Evolutionary conservation across 2,329 filamentous ascomycete genomes (phyloP).

Genomic region (Alternaria ethzedia): DNA sequence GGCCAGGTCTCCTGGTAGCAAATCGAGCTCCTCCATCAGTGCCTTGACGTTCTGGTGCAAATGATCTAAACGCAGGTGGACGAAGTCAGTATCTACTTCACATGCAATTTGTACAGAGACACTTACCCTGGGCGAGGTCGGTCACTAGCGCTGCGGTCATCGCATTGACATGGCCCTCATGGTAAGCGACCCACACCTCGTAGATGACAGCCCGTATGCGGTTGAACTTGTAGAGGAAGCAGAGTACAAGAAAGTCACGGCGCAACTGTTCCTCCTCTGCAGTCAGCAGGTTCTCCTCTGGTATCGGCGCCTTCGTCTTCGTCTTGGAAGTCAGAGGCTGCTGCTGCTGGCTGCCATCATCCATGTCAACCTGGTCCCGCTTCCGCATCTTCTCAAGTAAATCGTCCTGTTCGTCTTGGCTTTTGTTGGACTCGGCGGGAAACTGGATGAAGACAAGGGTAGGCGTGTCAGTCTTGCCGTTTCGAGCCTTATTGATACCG

Average conservation of each 20-base stretch:
- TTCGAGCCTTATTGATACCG: background rate
- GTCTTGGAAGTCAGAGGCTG: background rate
- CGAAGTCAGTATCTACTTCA: background rate
- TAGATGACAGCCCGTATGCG: constrained; percentile 15
- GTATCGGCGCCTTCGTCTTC: background rate
- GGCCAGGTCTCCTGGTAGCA: background rate
- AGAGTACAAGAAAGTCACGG: constrained; percentile 20
- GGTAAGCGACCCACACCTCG: constrained; percentile 17
- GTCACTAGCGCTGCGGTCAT: constrained; percentile 20
- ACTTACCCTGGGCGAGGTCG: constrained; percentile 16
- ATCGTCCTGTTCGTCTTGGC: background rate
- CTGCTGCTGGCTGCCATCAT: background rate
- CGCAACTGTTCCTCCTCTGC: constrained; percentile 15
- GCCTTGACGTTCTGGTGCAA: constrained; percentile 16
- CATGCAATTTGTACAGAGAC: background rate
- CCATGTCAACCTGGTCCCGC: background rate
- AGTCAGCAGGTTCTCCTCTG: background rate
- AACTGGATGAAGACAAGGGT: background rate
- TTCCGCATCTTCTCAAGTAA: background rate
- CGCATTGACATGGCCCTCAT: constrained; percentile 2
- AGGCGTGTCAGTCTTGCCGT: background rate
- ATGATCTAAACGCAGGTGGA: background rate
- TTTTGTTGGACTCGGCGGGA: background rate
- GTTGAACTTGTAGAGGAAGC: constrained; percentile 23
- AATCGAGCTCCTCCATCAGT: constrained; percentile 12